Conservation (phyloP, 768 basidiomycete genomes). For the Gloeopeniophorella convolvens region DNA sequence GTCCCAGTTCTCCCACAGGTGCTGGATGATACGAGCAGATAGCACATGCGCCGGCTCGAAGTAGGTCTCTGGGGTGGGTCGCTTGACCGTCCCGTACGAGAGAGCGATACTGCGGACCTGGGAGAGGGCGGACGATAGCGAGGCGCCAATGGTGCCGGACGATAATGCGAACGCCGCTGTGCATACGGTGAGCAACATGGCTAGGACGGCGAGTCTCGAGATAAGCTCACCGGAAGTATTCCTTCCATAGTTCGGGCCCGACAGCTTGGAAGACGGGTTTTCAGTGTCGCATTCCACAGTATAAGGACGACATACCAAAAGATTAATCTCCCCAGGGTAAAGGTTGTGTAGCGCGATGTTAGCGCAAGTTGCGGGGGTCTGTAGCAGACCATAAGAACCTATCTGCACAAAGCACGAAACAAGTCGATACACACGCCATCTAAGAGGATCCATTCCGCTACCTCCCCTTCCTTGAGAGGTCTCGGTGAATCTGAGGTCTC, state of each 20-base stretch:
- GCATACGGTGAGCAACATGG: background rate
- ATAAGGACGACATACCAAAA: slow-evolving; percentile 54
- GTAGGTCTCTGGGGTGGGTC: slow-evolving; percentile 41
- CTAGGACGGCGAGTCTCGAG: background rate
- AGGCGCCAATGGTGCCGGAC: slow-evolving; percentile 89
- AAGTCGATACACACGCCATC: slow-evolving; percentile 54
- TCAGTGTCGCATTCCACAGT: slow-evolving; percentile 12
- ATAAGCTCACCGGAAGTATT: slow-evolving; percentile 64
- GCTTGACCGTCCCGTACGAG: slow-evolving; percentile 76
- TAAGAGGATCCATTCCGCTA: slow-evolving; percentile 87
- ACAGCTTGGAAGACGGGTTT: slow-evolving; percentile 42
- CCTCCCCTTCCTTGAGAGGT: slow-evolving; percentile 67
- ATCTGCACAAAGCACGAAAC: background rate
- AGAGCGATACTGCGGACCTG: slow-evolving; percentile 70
- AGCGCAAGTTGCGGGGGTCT: slow-evolving; percentile 89
- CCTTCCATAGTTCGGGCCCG: slow-evolving; percentile 80
- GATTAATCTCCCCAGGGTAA: slow-evolving; percentile 77
- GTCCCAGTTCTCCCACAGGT: slow-evolving; percentile 86
- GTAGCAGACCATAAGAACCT: background rate
- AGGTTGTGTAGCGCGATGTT: slow-evolving; percentile 90
- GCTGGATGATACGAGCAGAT: slow-evolving; percentile 55
- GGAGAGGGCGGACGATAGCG: slow-evolving; percentile 72
- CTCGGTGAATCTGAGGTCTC: slow-evolving; percentile 58
- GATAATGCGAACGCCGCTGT: slow-evolving; percentile 82
- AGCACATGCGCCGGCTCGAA: slow-evolving; percentile 70